Percentiles rank a stretch among this genome's conserved stretches.
Evolutionary conservation across 305 asterid genomes (phyloP).

Genomic region (Fraxinus sp.): DNA sequence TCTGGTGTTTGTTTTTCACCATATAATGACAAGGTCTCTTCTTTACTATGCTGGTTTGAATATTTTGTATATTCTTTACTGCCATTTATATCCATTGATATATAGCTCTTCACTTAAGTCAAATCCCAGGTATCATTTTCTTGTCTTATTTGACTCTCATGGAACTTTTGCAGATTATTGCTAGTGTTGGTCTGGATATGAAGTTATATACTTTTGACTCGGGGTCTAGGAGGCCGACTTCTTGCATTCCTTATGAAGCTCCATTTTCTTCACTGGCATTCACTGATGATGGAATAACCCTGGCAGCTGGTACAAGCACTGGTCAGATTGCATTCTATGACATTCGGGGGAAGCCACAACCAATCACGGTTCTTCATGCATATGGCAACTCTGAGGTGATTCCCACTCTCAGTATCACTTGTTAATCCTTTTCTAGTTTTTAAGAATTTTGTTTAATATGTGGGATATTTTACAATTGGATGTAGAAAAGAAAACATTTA

Average conservation of each 20-base stretch:
- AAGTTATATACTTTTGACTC: slow-evolving; percentile 85
- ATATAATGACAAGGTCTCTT: slow-evolving; percentile 86
- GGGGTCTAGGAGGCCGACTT: slow-evolving; percentile 79
- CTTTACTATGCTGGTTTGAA: slow-evolving; percentile 13
- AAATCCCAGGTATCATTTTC: slow-evolving; percentile 14
- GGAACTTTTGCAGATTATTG: slow-evolving; percentile 64
- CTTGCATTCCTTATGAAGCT: slow-evolving; percentile 82
- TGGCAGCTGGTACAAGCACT: slow-evolving; percentile 96
- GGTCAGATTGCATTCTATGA: slow-evolving; percentile 91
- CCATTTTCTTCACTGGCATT: slow-evolving; percentile 92
- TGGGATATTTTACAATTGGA: not conserved
- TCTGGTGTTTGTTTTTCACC: slow-evolving; percentile 94
- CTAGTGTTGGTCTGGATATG: slow-evolving; percentile 95
- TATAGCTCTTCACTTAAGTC: slow-evolving; percentile 11
- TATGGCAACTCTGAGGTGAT: slow-evolving; percentile 86
- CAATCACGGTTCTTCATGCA: slow-evolving; percentile 88
- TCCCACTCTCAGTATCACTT: slow-evolving; percentile 24
- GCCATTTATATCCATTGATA: slow-evolving; percentile 11
- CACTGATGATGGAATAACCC: slow-evolving; percentile 86
- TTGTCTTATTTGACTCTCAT: slow-evolving; percentile 19
- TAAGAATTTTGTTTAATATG: slow-evolving; percentile 5
- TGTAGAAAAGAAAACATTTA: not conserved
- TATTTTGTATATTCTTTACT: not conserved
- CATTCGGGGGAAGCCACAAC: slow-evolving; percentile 92
- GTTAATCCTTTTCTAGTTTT: slow-evolving; percentile 25